phyloP scores from a whole-genome alignment of 805 yeast genomes.

The Yamadazyma phyllophila region DNA sequence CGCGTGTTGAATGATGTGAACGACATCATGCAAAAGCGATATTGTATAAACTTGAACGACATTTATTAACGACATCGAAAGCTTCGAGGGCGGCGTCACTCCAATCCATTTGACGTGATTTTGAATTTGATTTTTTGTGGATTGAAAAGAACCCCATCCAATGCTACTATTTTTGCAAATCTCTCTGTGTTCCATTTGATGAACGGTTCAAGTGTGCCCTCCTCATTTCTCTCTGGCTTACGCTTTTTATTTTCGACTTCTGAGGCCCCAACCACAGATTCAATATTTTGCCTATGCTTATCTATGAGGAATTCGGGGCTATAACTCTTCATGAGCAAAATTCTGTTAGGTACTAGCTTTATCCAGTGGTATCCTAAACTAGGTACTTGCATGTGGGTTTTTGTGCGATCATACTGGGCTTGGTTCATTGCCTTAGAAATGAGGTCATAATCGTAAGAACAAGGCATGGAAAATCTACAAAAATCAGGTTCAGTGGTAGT shows the following conservation, averaged over 20 bases:
- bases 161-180: constrained; percentile 20
- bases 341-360: constrained; percentile 22
- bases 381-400: constrained; percentile 25
- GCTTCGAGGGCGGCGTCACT: background rate
- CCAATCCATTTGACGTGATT: background rate
- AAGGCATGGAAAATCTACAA: too few relatives aligned
- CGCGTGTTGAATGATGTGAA: background rate
- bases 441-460: background rate
- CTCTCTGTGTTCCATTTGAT: constrained; percentile 26
- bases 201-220: background rate
- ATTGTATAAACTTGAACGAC: background rate
- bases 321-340: constrained; percentile 29
- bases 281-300: too few relatives aligned
- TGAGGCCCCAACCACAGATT: too few relatives aligned
- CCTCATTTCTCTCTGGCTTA: background rate
- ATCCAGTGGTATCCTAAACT: constrained; percentile 36
- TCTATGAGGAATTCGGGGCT: constrained; percentile 18
- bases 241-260: background rate
- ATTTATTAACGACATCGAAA: background rate
- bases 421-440: background rate
- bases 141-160: background rate
- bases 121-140: background rate
- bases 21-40: background rate
- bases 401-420: constrained; percentile 1
- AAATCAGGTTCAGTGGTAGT: too few relatives aligned